phyloP scores from a whole-genome alignment of 140 eudicot species.

The Bidens hawaiensis region DNA sequence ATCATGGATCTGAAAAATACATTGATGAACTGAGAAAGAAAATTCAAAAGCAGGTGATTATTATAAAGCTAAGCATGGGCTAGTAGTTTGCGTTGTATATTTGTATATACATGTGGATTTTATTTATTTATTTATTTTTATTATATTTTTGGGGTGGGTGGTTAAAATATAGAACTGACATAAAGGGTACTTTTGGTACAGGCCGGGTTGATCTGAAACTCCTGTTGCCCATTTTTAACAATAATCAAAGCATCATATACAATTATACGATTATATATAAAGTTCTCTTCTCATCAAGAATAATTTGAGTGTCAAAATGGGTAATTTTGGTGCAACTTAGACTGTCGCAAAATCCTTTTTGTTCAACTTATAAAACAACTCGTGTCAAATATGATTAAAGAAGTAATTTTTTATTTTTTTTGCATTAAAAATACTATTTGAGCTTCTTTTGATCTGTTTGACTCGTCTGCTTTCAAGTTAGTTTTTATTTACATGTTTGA shows the following conservation, averaged over 20 bases:
- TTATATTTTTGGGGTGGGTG: too few relatives aligned
- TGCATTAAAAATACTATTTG: background rate
- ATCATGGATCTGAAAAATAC: constrained; percentile 43
- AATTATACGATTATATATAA: too few relatives aligned
- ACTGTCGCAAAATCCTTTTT: background rate
- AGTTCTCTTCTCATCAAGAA: too few relatives aligned
- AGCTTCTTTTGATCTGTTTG: background rate
- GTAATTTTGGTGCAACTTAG: background rate
- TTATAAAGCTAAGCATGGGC: background rate
- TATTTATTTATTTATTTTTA: too few relatives aligned
- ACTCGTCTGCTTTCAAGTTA: background rate
- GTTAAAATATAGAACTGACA: too few relatives aligned
- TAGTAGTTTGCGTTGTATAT: background rate
- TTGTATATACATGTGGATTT: background rate
- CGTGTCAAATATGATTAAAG: background rate
- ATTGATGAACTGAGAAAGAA: constrained; percentile 60
- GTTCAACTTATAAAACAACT: background rate
- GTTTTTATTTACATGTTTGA: background rate
- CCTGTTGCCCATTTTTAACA: background rate
- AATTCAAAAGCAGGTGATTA: constrained; percentile 63
- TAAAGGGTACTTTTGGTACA: background rate
- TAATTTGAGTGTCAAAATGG: background rate
- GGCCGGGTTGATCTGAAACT: background rate
- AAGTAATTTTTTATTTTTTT: background rate
- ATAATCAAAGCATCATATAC: too few relatives aligned